Evolutionary conservation across 2,329 filamentous ascomycete genomes (phyloP), one percentile per base, ranked within the genome.

Genomic region (Cordyceps cateniannulata): DNA sequence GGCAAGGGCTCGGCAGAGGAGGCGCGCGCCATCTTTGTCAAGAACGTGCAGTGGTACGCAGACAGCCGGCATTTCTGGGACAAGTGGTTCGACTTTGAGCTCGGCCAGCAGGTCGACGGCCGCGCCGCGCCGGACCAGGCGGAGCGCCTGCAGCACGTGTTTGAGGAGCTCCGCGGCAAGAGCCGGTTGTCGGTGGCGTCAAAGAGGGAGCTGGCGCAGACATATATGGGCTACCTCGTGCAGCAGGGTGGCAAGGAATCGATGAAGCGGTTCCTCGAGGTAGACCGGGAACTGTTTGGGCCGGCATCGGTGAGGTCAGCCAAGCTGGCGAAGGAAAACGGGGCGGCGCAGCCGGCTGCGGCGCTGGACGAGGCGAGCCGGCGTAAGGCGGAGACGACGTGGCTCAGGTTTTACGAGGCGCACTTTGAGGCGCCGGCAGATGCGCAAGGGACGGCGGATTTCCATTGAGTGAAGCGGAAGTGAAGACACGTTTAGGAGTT

Each of bases 21-120:
- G 68, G 93, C 93, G 44, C 89, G 95, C 29, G 84, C 88, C 58
- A 85, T 96, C 1, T 98, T 93, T 77, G 77, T 86, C 63, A 89
- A 88, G 73, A 93, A 96, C 67, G 82, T 89, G 60, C 86, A 92
- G 70, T 91, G 86, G 80, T 96, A 96, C 71, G 81, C 87, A 2
- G 90, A 95, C 70, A 96, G 92, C 72, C 84, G 86, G 38, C 80
- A 90, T 48, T 98, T 98, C 79, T 99, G 95, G 93, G 81, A 86
- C 66, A 90, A 85, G 69, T 98, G 92, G 80, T 83, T 98, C 59
- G 80, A 88, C 62, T 96, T 99, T 69, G 95, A 99, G 77, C 79
- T 96, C 53, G 86, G 42, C 16, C 42, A 90, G 61, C 88, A 90
- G 12, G 88, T 87, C 1, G 86, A 78, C 63, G 76, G 80, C 1